A percentile compares a stretch with the other conserved stretches of the same genome.
Evolutionary conservation across 495 filamentous ascomycete species (phyloP).

Genomic region (Penicillium malachiteum): DNA sequence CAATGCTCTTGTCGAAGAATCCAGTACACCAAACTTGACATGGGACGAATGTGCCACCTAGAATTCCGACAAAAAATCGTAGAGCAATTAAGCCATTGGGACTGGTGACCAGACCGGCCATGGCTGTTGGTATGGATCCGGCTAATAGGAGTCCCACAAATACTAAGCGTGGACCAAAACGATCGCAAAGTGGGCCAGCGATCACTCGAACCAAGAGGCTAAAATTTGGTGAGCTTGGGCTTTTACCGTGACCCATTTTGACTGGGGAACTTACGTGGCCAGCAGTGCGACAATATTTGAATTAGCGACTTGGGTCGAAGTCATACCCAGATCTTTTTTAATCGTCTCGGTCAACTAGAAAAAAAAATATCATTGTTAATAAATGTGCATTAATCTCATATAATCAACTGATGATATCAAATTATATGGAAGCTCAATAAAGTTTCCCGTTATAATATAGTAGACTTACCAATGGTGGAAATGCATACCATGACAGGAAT

Average conservation of each 20-base stretch:
- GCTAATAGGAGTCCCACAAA: conserved; percentile 73
- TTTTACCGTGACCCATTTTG: no score
- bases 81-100: conserved; percentile 70
- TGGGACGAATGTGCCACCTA: conserved; percentile 88
- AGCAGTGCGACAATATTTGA: conserved; percentile 87
- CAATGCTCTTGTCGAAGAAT: conserved; percentile 94
- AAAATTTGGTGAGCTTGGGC: background rate
- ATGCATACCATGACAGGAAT: conserved; percentile 87
- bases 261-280: conserved; percentile 62
- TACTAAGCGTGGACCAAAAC: conserved; percentile 75
- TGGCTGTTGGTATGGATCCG: conserved; percentile 78
- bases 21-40: conserved; percentile 96
- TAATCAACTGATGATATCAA: no score
- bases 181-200: conserved; percentile 82
- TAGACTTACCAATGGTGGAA: conserved; percentile 78
- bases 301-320: conserved; percentile 72
- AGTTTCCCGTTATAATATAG: background rate
- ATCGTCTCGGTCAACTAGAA: conserved; percentile 70
- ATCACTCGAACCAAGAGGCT: conserved; percentile 79
- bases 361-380: background rate
- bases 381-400: no score
- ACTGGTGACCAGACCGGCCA: conserved; percentile 73
- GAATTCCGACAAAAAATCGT: conserved; percentile 91
- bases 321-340: conserved; percentile 72
- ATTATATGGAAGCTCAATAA: no score